phyloP scores from a whole-genome alignment of 257 asterid species.

The Nicotiana tabacum region DNA sequence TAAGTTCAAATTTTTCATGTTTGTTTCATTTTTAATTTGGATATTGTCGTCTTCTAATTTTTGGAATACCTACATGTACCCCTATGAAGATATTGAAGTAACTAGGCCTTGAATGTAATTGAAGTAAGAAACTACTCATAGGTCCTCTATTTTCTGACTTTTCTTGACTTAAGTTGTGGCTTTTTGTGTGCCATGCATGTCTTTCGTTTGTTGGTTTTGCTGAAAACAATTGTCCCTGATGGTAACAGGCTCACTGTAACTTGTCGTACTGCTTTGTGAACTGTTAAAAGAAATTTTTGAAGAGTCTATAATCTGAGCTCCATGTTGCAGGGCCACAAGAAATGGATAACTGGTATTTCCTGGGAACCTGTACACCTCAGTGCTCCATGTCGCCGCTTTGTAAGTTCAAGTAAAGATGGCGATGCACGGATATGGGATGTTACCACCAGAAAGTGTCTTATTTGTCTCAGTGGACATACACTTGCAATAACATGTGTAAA shows the following conservation, averaged over 20 bases:
- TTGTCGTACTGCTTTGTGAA: not conserved
- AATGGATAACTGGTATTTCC: slow-evolving; percentile 96
- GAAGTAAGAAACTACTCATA: not conserved
- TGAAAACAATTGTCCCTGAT: not conserved
- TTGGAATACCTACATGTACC: not conserved
- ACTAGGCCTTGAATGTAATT: not conserved
- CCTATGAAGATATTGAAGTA: not conserved
- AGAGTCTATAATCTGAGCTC: not conserved
- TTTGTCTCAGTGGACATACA: slow-evolving; percentile 81
- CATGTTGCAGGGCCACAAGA: slow-evolving; percentile 83
- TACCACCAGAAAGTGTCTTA: slow-evolving; percentile 56
- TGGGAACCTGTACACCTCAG: slow-evolving; percentile 95
- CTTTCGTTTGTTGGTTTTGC: not conserved
- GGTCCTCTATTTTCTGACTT: not conserved
- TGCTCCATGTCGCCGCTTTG: slow-evolving; percentile 92
- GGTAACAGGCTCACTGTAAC: not conserved
- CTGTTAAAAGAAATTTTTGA: not conserved
- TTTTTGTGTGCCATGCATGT: not conserved
- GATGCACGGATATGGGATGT: slow-evolving; percentile 99
- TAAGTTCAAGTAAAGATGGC: slow-evolving; percentile 96
- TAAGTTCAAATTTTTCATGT: not conserved
- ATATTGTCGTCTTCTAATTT: not conserved
- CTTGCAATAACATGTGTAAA: slow-evolving; percentile 94
- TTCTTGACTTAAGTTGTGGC: not conserved
- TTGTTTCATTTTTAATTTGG: not conserved